These are phyloP conservation scores for Malus hybrid DNA, from an alignment of 331 rosid species.

Conservation along the genomic window DNA sequence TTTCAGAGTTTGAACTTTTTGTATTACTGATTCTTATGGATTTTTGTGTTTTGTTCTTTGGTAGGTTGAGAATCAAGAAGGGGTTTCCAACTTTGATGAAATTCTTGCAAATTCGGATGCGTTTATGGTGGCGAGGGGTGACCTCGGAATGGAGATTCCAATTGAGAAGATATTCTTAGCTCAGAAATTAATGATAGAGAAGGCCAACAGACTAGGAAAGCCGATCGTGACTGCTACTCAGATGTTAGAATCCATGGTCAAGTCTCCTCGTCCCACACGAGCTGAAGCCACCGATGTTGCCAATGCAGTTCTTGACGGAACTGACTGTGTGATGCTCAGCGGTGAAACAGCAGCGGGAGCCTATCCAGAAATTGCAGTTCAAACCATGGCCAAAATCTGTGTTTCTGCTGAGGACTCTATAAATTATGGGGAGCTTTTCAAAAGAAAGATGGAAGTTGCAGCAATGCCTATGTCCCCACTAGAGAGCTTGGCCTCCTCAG, in stretches of 20 bases:
- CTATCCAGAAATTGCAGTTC: slow-evolving; percentile 87
- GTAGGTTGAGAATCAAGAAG: slow-evolving; percentile 91
- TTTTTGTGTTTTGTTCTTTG: neutral
- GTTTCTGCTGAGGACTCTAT: slow-evolving; percentile 79
- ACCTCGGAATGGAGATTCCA: slow-evolving; percentile 97
- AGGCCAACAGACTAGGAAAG: slow-evolving; percentile 90
- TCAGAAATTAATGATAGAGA: slow-evolving; percentile 85
- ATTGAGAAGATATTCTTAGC: slow-evolving; percentile 90
- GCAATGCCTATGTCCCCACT: slow-evolving; percentile 86
- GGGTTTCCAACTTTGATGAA: slow-evolving; percentile 85
- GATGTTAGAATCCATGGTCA: slow-evolving; percentile 95
- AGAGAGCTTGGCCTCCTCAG: slow-evolving; percentile 89
- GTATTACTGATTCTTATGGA: neutral
- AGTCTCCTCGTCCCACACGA: slow-evolving; percentile 61
- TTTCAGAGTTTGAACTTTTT: too few relatives aligned
- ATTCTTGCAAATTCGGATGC: slow-evolving; percentile 88
- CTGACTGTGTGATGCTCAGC: slow-evolving; percentile 96
- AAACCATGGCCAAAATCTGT: slow-evolving; percentile 84
- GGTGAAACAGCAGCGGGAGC: slow-evolving; percentile 98
- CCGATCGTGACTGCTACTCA: slow-evolving; percentile 96
- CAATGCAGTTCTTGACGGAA: slow-evolving; percentile 51
- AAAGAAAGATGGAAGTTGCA: slow-evolving; percentile 70
- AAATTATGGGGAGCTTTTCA: slow-evolving; percentile 62
- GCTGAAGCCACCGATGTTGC: slow-evolving; percentile 55
- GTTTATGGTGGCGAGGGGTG: slow-evolving; percentile 94